Conservation (phyloP, 2,329 filamentous ascomycete species). For the Verticillium isaacii region DNA sequence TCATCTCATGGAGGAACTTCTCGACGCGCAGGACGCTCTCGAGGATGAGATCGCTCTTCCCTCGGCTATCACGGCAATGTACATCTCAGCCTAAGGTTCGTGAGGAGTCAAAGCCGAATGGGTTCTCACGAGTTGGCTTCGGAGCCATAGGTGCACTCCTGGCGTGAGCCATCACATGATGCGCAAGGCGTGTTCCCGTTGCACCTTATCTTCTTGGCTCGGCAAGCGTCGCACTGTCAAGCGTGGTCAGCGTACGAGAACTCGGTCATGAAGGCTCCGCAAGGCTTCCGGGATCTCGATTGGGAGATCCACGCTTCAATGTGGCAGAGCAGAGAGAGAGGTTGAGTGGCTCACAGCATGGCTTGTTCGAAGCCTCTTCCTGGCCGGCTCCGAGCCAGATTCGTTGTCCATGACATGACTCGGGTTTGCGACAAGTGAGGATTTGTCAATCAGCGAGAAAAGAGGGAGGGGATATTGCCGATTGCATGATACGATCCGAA, state of each 20-base stretch:
- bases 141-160: conserved; percentile 35
- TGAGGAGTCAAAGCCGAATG: not conserved
- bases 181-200: conserved; percentile 42
- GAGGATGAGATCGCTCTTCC: conserved; percentile 47
- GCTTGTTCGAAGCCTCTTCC: conserved; percentile 36
- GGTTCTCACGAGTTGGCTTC: conserved; percentile 38
- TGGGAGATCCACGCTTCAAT: not conserved
- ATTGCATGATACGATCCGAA: not conserved
- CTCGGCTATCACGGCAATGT: conserved; percentile 26
- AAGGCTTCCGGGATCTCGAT: not conserved
- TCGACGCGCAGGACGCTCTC: conserved; percentile 45
- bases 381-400: conserved; percentile 21
- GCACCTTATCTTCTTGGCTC: conserved; percentile 40
- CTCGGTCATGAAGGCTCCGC: not conserved
- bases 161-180: conserved; percentile 28
- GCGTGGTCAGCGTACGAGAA: not conserved
- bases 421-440: not conserved
- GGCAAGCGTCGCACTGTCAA: conserved; percentile 41
- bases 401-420: conserved; percentile 18
- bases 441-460: not conserved
- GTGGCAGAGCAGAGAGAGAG: not conserved
- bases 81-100: conserved; percentile 2
- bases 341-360: conserved; percentile 30
- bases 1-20: conserved; percentile 38
- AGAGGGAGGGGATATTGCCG: not conserved